phyloP scores from a whole-genome alignment of 352 stramenopile species.

The Pythium sp. region DNA sequence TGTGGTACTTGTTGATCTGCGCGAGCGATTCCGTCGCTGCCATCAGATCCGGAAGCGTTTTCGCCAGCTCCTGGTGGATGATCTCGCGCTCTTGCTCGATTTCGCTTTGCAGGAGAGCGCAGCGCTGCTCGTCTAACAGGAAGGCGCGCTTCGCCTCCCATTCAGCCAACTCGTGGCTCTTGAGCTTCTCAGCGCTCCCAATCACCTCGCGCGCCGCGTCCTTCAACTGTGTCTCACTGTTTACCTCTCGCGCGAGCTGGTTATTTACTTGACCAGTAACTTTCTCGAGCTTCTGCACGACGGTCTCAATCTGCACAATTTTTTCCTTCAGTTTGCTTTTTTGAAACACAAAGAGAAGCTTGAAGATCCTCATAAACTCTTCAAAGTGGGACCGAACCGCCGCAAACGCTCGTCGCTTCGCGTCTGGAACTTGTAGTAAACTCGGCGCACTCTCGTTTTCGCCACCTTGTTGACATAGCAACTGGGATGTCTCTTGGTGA shows the following conservation, averaged over 20 bases:
- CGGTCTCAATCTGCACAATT: neutral
- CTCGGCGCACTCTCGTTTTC: neutral
- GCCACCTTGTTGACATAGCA: neutral
- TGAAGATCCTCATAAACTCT: slow-evolving; percentile 44
- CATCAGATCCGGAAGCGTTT: slow-evolving; percentile 56
- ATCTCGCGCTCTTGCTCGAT: slow-evolving; percentile 52
- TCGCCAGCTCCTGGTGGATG: slow-evolving; percentile 56
- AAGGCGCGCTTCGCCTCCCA: slow-evolving; percentile 43
- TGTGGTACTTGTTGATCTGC: slow-evolving; percentile 79
- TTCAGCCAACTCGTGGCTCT: slow-evolving; percentile 36
- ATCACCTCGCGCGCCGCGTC: slow-evolving; percentile 32
- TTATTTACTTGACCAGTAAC: neutral
- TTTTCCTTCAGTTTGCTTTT: slow-evolving; percentile 23
- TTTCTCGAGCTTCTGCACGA: slow-evolving; percentile 8
- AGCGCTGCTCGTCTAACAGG: slow-evolving; percentile 55
- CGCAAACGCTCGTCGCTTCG: slow-evolving; percentile 21
- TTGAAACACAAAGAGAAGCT: slow-evolving; percentile 45
- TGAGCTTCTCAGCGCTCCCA: slow-evolving; percentile 25
- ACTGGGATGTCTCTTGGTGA: neutral
- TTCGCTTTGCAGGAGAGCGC: slow-evolving; percentile 44
- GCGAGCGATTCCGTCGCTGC: slow-evolving; percentile 56
- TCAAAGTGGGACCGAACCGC: slow-evolving; percentile 37
- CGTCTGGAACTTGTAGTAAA: neutral
- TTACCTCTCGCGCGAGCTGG: slow-evolving; percentile 29
- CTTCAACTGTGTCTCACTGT: slow-evolving; percentile 29